phyloP scores from a whole-genome alignment of 257 asterid genomes.

The Capsicum pubescens region DNA sequence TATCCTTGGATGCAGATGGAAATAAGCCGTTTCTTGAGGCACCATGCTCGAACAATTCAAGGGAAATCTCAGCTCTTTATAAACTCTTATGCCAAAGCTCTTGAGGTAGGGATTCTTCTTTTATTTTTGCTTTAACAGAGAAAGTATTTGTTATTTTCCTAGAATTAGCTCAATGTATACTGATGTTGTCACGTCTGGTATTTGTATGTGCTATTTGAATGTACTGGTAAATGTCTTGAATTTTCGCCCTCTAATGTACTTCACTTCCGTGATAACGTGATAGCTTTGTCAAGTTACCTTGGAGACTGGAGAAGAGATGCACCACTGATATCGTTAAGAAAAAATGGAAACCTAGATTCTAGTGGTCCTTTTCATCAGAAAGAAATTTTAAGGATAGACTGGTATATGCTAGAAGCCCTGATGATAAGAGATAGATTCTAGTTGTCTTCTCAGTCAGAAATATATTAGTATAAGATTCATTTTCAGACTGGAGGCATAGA shows the following conservation, averaged over 20 bases:
- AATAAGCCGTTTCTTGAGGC: conserved; percentile 83
- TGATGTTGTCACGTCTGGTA: neutral
- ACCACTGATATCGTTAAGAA: neutral
- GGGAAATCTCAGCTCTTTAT: conserved; percentile 89
- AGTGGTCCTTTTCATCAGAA: neutral
- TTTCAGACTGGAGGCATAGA: neutral
- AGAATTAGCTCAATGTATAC: neutral
- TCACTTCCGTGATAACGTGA: neutral
- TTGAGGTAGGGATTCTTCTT: conserved; percentile 59
- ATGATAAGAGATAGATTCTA: neutral
- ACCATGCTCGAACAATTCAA: conserved; percentile 83
- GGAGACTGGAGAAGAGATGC: neutral
- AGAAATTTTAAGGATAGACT: neutral
- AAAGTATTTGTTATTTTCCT: neutral
- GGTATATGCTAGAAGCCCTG: neutral
- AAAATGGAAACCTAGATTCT: neutral
- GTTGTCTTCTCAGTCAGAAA: neutral
- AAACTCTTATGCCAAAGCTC: conserved; percentile 87
- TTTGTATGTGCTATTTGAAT: neutral
- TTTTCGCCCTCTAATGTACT: neutral
- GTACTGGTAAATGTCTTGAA: neutral
- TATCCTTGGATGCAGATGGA: conserved; percentile 65
- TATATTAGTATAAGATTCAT: neutral
- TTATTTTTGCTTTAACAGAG: neutral
- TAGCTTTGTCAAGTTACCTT: neutral